Percentiles rank a stretch among this genome's conserved stretches.
These are phyloP conservation scores for Falciphora oryzae DNA, from an alignment of 2,329 filamentous ascomycete genomes.

Conservation along the genomic window DNA sequence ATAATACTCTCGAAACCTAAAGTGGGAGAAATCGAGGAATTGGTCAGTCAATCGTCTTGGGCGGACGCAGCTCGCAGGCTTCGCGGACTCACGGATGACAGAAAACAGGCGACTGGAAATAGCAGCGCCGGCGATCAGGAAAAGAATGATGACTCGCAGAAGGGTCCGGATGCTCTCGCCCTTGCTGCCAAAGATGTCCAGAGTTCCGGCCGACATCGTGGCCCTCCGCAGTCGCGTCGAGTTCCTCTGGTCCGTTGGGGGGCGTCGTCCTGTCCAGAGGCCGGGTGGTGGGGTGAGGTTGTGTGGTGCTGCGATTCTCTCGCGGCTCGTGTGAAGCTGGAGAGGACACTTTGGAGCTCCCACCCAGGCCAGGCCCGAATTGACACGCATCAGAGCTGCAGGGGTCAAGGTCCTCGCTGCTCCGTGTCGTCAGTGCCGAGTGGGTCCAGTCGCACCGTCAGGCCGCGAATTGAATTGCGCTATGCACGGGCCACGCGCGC, in stretches of 20 bases:
- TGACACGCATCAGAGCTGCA: conserved; percentile 6
- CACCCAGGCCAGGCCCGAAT: not conserved
- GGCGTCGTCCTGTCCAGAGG: not conserved
- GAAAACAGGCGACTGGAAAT: conserved; percentile 94
- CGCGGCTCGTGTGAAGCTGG: conserved; percentile 11
- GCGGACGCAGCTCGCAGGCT: not conserved
- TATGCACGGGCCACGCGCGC: not conserved
- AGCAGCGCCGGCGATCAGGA: conserved; percentile 84
- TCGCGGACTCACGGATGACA: conserved; percentile 74
- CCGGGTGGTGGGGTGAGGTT: not conserved
- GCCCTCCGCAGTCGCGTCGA: conserved; percentile 16
- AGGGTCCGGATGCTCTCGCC: conserved; percentile 78
- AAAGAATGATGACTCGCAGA: conserved; percentile 83
- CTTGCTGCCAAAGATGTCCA: conserved; percentile 63
- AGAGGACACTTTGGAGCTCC: conserved; percentile 21
- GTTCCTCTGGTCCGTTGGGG: not conserved
- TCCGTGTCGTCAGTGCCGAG: conserved; percentile 1
- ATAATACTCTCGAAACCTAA: conserved; percentile 97
- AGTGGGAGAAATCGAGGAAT: conserved; percentile 8
- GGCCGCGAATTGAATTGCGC: not conserved
- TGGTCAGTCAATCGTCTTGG: not conserved
- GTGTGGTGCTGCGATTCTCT: conserved; percentile 8
- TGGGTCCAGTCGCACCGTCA: conserved; percentile 3
- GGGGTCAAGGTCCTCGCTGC: conserved; percentile 1
- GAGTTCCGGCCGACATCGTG: conserved; percentile 37